Evolutionary conservation across 2,329 filamentous ascomycete genomes (phyloP), one percentile per base, ranked within the genome.

Genomic region (Endoconidiophora laricicola): DNA sequence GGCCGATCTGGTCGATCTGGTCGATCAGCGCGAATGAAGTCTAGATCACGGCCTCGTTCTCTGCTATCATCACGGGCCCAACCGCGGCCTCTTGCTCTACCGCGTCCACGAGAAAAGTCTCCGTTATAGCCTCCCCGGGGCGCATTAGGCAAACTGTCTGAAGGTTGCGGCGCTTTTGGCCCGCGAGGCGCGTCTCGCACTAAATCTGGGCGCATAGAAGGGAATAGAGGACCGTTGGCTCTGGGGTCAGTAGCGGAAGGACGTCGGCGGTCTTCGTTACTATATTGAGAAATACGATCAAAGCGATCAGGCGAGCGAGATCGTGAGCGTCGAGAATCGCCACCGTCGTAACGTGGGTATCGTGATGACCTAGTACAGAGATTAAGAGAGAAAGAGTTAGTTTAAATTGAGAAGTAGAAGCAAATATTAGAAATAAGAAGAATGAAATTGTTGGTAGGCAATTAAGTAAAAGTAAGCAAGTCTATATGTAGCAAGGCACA

Each of bases 111-210:
- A 55, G 76, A 70, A 57, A 79, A 81, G 48, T 86, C 83, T 22
- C 76, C 72, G 2, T 68, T 67, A 59, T 81, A 84, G 6, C 76
- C 78, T 52, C 79, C 73, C 41, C 81, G 81, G 52, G 83, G 74
- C 12, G 79, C 81, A 26, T 78, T 79, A 55, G 73, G 76, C n/a
- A 77, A 74, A 26, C 76, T 66, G 54, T 90, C 84, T 53, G 87
- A 68, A 3, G 49, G 38, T 52, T 52, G 49, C n/a, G 47, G 38
- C n/a, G 83, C 85, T 63, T 88, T 86, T 9, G 87, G 86, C 0
- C 84, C 87, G 50, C 86, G 75, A 2, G 87, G 87, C 2, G 84
- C 81, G 55, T 93, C 70, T 26, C 68, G 62, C 61, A 72, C 55
- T 57, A 71, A 60, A 57, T 78, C 74, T 49, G 72, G 69, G 56